A percentile compares a stretch with the other conserved stretches of the same genome.
Conservation (phyloP, 352 stramenopile species). For the Plasmopara muralis region DNA sequence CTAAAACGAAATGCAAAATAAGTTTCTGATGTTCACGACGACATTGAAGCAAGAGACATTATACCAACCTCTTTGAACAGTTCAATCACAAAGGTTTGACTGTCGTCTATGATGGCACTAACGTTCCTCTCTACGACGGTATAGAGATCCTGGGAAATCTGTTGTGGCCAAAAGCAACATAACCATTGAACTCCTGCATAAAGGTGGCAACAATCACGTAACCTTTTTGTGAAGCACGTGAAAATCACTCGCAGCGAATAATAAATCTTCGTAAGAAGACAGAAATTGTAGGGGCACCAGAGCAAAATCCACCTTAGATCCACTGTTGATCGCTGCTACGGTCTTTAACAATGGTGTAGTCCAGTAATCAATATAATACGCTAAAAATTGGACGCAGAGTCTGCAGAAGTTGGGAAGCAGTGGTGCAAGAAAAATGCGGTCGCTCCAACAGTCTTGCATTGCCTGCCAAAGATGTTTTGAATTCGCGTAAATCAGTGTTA, state of each 20-base stretch:
- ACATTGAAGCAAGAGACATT: neutral
- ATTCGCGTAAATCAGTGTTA: conserved; percentile 38
- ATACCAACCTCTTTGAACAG: conserved; percentile 35
- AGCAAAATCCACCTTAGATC: conserved; percentile 43
- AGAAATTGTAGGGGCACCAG: conserved; percentile 39
- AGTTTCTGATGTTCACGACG: no score
- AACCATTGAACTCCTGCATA: neutral
- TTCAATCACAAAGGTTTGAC: conserved; percentile 38
- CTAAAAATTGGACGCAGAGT: conserved; percentile 59
- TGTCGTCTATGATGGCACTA: conserved; percentile 38
- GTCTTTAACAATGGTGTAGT: conserved; percentile 39
- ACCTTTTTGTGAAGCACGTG: conserved; percentile 54
- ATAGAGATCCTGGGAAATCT: conserved; percentile 54
- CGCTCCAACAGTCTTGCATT: conserved; percentile 55
- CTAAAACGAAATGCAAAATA: conserved; percentile 18
- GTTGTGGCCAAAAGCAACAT: neutral
- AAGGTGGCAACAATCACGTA: neutral
- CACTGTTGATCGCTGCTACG: conserved; percentile 35
- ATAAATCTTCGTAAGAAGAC: conserved; percentile 51
- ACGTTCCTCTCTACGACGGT: conserved; percentile 28
- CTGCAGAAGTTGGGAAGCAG: conserved; percentile 61
- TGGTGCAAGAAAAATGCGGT: conserved; percentile 45
- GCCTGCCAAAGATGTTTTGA: conserved; percentile 42
- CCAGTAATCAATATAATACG: conserved; percentile 58
- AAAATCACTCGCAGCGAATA: conserved; percentile 70